Evolutionary conservation across 1,139 yeast species (phyloP).

Genomic region (Sugiyamaella neomexicana): DNA sequence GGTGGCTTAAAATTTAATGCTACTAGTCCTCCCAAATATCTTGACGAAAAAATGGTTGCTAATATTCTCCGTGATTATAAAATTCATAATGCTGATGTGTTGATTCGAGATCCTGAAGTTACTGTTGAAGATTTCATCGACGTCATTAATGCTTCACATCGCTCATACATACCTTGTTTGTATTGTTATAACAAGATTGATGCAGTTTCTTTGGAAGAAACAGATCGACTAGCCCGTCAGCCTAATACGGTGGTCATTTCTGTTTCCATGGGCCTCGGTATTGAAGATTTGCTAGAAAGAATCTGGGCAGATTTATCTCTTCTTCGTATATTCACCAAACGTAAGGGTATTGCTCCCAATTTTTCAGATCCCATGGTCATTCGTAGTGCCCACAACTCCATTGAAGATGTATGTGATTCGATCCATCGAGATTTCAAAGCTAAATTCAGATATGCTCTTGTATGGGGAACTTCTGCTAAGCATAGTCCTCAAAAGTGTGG

Average conservation of each 20-base stretch:
- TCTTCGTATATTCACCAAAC: constrained; percentile 80
- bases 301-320: constrained; percentile 88
- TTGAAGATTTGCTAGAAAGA: constrained; percentile 84
- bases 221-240: constrained; percentile 85
- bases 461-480: constrained; percentile 95
- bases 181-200: constrained; percentile 95
- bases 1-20: constrained; percentile 90
- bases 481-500: constrained; percentile 98
- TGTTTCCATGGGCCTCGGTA: constrained; percentile 82
- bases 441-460: constrained; percentile 89
- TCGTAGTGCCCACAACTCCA: constrained; percentile 65
- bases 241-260: constrained; percentile 94
- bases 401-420: constrained; percentile 86
- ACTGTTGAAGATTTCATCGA: constrained; percentile 95
- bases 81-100: constrained; percentile 89
- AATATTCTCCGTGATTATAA: constrained; percentile 82
- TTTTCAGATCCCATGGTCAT: constrained; percentile 91
- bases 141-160: constrained; percentile 80
- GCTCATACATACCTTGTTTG: constrained; percentile 85
- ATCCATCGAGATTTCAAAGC: constrained; percentile 91
- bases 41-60: constrained; percentile 77
- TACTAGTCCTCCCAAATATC: constrained; percentile 75
- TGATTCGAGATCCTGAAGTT: constrained; percentile 82
- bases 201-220: constrained; percentile 92
- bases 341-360: constrained; percentile 78